Evolutionary conservation across 345 rosid species (phyloP).

Genomic region (Murraya paniculata): DNA sequence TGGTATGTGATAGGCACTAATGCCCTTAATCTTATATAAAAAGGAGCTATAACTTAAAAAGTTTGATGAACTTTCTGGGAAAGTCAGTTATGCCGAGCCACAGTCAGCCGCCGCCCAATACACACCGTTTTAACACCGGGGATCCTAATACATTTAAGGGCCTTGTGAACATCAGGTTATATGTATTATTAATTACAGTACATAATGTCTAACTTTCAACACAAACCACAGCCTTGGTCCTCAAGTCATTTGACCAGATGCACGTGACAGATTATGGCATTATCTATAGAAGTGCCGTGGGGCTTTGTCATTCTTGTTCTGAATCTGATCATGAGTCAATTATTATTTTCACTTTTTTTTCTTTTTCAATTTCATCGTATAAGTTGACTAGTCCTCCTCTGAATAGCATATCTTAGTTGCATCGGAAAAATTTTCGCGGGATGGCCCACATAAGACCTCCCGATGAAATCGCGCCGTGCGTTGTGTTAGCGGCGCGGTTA

Average conservation of each 20-base stretch:
- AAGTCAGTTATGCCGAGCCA: not conserved
- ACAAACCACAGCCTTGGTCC: not conserved
- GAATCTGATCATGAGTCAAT: not conserved
- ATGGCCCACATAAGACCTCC: no score
- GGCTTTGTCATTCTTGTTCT: not conserved
- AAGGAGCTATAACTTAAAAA: not conserved
- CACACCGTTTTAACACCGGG: not conserved
- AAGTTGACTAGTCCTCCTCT: not conserved
- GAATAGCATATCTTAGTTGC: not conserved
- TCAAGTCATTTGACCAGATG: not conserved
- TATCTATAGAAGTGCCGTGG: not conserved
- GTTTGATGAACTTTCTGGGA: slow-evolving; percentile 10
- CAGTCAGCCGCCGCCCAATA: slow-evolving; percentile 11
- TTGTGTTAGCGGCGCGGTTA: no score
- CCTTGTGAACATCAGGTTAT: not conserved
- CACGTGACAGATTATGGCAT: no score
- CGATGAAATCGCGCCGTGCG: no score
- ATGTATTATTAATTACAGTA: no score
- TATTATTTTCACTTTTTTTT: no score
- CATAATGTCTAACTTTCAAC: not conserved
- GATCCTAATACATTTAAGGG: not conserved
- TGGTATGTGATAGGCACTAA: not conserved
- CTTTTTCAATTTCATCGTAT: not conserved
- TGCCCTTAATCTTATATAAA: not conserved
- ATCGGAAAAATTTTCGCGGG: no score